A percentile compares a stretch with the other conserved stretches of the same genome.
Evolutionary conservation across 2,329 filamentous ascomycete genomes (phyloP).

Genomic region (Xylariaceae sp.): DNA sequence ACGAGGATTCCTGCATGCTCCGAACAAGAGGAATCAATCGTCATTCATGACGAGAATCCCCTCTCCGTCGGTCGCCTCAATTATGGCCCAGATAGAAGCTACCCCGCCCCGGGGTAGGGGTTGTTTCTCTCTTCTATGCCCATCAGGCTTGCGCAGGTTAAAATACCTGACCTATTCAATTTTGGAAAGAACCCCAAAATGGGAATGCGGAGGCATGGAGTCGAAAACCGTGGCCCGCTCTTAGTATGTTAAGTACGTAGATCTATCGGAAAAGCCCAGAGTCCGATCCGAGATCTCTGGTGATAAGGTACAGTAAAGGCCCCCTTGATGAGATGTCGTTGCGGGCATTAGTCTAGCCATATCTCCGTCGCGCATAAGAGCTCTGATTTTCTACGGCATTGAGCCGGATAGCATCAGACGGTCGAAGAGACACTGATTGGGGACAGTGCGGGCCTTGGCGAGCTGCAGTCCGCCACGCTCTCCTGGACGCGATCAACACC

Average conservation of each 20-base stretch:
- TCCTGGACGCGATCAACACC: conserved; percentile 10
- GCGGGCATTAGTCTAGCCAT: too few relatives aligned
- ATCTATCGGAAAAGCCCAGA: too few relatives aligned
- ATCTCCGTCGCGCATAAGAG: too few relatives aligned
- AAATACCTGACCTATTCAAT: too few relatives aligned
- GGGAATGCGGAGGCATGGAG: conserved; percentile 4
- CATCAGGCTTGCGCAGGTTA: too few relatives aligned
- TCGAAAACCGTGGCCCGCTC: too few relatives aligned
- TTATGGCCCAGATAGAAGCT: conserved; percentile 7
- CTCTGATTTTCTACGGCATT: conserved; percentile 14
- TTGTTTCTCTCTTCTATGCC: not conserved
- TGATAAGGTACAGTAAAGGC: too few relatives aligned
- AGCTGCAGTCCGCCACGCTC: conserved; percentile 12
- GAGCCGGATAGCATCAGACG: conserved; percentile 20
- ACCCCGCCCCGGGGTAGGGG: conserved; percentile 16
- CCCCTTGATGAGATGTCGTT: too few relatives aligned
- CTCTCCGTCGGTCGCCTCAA: conserved; percentile 2
- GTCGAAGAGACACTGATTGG: conserved; percentile 17
- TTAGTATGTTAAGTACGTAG: too few relatives aligned
- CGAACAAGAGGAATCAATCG: conserved; percentile 18
- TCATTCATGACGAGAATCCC: conserved; percentile 20
- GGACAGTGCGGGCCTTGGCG: conserved; percentile 19
- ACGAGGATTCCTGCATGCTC: conserved; percentile 21
- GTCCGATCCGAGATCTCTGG: too few relatives aligned
- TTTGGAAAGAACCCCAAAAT: not conserved